phyloP scores from a whole-genome alignment of 345 rosid species.

The Atalantia buxifolia region DNA sequence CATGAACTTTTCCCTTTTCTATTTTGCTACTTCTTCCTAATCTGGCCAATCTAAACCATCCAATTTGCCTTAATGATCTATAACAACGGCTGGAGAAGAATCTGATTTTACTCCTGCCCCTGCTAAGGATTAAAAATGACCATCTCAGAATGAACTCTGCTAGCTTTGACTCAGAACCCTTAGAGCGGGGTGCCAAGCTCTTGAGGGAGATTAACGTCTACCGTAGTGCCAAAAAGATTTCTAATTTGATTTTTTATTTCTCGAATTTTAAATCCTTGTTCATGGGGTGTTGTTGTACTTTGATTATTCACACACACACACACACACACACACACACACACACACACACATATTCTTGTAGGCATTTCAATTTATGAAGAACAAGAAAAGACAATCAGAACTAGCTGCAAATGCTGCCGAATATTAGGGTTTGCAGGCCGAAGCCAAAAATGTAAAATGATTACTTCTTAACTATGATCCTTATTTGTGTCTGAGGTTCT shows the following conservation, averaged over 20 bases:
- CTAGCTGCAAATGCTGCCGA: constrained; percentile 60
- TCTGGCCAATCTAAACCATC: constrained; percentile 31
- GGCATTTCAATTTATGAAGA: too few species aligned
- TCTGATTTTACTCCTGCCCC: constrained; percentile 9
- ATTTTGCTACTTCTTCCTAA: constrained; percentile 22
- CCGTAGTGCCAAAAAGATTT: constrained; percentile 61
- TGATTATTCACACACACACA: too few species aligned
- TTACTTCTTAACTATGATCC: background rate
- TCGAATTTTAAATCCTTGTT: too few species aligned
- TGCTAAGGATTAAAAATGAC: constrained; percentile 51
- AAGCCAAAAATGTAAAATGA: constrained; percentile 74
- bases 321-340: too few species aligned
- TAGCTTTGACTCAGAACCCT: constrained; percentile 85
- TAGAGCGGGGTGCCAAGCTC: constrained; percentile 81
- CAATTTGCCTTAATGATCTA: constrained; percentile 6
- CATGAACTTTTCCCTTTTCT: constrained; percentile 37
- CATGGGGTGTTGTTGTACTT: too few species aligned
- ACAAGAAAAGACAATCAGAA: constrained; percentile 74
- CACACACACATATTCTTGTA: too few species aligned
- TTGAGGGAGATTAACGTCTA: constrained; percentile 59
- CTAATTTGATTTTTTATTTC: background rate
- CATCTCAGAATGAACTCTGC: constrained; percentile 72
- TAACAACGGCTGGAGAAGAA: constrained; percentile 23
- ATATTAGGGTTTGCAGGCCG: constrained; percentile 77
- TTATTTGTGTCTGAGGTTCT: background rate